Conservation (phyloP, 441 rosid genomes). For the Erodium texanum region DNA sequence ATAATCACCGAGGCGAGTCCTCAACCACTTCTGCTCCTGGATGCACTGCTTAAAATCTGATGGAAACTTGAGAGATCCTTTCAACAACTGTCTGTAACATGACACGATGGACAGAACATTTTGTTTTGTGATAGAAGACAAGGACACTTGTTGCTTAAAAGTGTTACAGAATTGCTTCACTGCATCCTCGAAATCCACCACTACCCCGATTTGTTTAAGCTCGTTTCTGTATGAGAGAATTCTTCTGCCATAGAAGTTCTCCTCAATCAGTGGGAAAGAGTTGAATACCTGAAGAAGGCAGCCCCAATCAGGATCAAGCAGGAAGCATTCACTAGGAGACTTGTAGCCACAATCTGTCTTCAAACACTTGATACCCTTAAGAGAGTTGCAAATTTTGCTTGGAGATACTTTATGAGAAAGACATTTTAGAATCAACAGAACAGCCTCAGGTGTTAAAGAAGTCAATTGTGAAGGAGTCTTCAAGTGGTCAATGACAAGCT, state of each 20-base stretch:
- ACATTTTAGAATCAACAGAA: conserved; percentile 35
- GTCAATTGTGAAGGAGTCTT: conserved; percentile 20
- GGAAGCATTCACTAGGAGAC: conserved; percentile 43
- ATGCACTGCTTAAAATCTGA: conserved; percentile 27
- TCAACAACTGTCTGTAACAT: conserved; percentile 38
- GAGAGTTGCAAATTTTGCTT: conserved; percentile 18
- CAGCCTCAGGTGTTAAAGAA: conserved; percentile 29
- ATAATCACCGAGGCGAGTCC: conserved; percentile 42
- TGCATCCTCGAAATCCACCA: conserved; percentile 41
- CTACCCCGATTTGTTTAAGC: conserved; percentile 41
- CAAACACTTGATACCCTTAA: conserved; percentile 30
- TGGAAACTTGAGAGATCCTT: conserved; percentile 22
- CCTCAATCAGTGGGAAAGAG: conserved; percentile 38
- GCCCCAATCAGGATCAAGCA: conserved; percentile 47
- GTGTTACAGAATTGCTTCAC: conserved; percentile 24
- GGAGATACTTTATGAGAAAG: conserved; percentile 15
- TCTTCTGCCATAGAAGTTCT: conserved; percentile 30
- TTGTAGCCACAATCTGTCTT: conserved; percentile 43
- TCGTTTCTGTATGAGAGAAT: conserved; percentile 27
- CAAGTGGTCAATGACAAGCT: conserved; percentile 31
- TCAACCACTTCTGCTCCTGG: conserved; percentile 41
- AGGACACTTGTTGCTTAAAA: conserved; percentile 34
- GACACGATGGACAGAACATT: conserved; percentile 33
- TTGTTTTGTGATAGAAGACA: conserved; percentile 27
- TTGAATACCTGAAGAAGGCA: conserved; percentile 39